Conservation (phyloP, 1,284 basidiomycete species). For the Caloboletus inedulis region DNA sequence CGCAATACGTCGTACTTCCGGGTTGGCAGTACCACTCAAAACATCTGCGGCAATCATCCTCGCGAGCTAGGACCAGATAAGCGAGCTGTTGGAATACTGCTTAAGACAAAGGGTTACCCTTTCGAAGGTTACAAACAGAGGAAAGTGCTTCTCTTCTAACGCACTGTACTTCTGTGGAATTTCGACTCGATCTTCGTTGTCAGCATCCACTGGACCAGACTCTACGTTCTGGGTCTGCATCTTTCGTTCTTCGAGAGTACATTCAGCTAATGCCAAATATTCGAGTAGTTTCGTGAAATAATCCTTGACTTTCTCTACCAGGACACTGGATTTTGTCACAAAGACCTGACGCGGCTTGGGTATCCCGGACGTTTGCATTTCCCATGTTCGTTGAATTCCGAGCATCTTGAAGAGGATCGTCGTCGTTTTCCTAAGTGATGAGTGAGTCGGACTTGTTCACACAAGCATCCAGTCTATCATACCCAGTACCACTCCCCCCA, state of each 20-base stretch:
- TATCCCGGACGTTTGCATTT: constrained; percentile 28
- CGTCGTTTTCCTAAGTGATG: constrained; percentile 58
- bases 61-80: constrained; percentile 4
- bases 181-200: constrained; percentile 46
- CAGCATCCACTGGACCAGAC: constrained; percentile 43
- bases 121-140: constrained; percentile 67
- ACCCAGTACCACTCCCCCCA: constrained; percentile 73
- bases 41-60: constrained; percentile 25
- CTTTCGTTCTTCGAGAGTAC: constrained; percentile 37
- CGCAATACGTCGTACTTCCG: constrained; percentile 3
- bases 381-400: constrained; percentile 54
- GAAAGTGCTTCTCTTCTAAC: constrained; percentile 61
- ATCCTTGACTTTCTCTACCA: constrained; percentile 64
- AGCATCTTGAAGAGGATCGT: constrained; percentile 76
- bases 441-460: constrained; percentile 3
- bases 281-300: constrained; percentile 56
- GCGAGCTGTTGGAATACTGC: not conserved
- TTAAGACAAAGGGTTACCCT: constrained; percentile 39
- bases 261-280: constrained; percentile 42
- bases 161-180: constrained; percentile 58
- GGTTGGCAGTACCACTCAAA: constrained; percentile 10
- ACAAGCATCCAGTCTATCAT: constrained; percentile 7
- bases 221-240: constrained; percentile 27
- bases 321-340: constrained; percentile 64
- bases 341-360: constrained; percentile 62